Base-by-base conservation (phyloP, 345 rosid species). In the Balakata baccata region DNA sequence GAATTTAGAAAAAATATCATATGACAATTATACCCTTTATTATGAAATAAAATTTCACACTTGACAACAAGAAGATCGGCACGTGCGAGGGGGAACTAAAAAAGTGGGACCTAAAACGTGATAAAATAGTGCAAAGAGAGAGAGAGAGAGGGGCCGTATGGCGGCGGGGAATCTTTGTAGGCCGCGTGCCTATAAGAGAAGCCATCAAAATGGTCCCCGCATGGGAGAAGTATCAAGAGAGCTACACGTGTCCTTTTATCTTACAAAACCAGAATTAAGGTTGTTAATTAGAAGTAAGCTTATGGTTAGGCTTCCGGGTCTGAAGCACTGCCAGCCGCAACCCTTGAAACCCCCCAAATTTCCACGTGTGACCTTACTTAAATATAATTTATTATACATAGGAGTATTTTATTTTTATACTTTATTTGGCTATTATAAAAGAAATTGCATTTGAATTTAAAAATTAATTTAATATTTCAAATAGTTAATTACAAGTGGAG, bases 151-250 rank as follows among this genome's bases (percentile, higher is more conserved):
- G 71, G 11, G 18, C n/a, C n/a, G 58, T 50, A 51, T 62, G 88
- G 84, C 91, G 87, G 91, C 86, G 78, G 85, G 79, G 85, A 83
- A 78, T 86, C 80, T 80, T 78, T 76, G 74, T 71, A 74, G 73
- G 85, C 50, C 79, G 85, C 87, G 79, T 80, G 86, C 82, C 79
- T 14, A 66, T 1, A 41, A 5, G 66, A 66, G 84, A 82, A 81
- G 81, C 83, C 76, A 62, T 29, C 80, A 0, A 58, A 38, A 73
- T 80, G 87, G 89, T 86, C 89, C 86, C 81, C 56, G 20, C 13
- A 20, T 0, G 0, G 3, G 2, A 0, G n/a, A 68, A 38, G 47
- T 53, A 81, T 85, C 76, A 3, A 60, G 9, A 11, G 20, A 0
- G 10, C 11, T 80, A 74, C 87, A 81, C 89, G 82, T 84, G 82